Evolutionary conservation across 1,139 yeast species (phyloP).

Genomic region (Candida neerlandica): DNA sequence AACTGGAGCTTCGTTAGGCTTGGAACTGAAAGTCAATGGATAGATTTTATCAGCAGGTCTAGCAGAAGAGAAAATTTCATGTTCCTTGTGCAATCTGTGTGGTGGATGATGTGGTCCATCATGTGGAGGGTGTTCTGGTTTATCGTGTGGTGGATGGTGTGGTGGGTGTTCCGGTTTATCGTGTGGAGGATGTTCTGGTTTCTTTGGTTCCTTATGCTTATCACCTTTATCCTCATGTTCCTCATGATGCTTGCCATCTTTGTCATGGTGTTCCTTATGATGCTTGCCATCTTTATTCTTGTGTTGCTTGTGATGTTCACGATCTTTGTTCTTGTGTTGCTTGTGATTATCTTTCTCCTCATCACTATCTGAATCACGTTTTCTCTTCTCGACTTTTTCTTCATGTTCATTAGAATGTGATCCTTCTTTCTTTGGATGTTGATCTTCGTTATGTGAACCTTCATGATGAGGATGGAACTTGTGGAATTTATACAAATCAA

Average conservation of each 20-base stretch:
- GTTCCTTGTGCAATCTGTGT: conserved; percentile 8
- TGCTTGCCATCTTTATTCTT: conserved; percentile 4
- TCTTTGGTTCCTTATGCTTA: conserved; percentile 5
- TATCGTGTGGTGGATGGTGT: conserved; percentile 3
- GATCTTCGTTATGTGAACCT: not conserved
- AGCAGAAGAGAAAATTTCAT: conserved; percentile 22
- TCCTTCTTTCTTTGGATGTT: conserved; percentile 6
- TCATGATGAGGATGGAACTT: conserved; percentile 7
- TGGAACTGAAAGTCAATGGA: conserved; percentile 30
- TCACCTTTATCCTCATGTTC: conserved; percentile 6
- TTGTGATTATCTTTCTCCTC: not conserved
- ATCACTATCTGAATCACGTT: conserved; percentile 1
- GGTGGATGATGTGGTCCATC: conserved; percentile 5
- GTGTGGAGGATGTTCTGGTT: conserved; percentile 7
- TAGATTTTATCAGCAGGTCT: conserved; percentile 36
- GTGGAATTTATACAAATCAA: conserved; percentile 45
- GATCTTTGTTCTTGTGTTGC: not conserved
- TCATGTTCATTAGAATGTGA: conserved; percentile 3
- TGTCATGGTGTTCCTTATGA: not conserved
- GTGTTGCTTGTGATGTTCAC: conserved; percentile 2
- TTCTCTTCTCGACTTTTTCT: not conserved
- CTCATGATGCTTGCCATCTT: not conserved
- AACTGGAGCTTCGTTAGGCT: conserved; percentile 32
- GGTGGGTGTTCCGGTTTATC: conserved; percentile 5
- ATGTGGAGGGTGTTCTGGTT: conserved; percentile 10